Evolutionary conservation across 2,329 filamentous ascomycete species (phyloP), one percentile per base, ranked within the genome.

Genomic region (Trichoderma lentiforme): DNA sequence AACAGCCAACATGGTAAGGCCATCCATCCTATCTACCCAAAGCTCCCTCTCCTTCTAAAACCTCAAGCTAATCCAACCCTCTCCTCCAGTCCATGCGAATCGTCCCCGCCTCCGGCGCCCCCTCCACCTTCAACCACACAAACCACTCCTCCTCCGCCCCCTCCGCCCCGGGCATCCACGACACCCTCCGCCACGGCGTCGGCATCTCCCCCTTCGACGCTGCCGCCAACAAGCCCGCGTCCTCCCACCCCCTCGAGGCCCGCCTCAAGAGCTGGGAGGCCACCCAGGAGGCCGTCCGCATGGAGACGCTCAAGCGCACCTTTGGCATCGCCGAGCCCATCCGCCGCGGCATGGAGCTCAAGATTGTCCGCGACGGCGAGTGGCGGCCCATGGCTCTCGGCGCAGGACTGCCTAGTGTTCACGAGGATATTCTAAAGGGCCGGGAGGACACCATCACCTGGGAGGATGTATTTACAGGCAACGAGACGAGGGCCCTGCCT

Each of bases 311-410:
- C 78, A 91, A 94, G 75, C 92, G 94, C 76, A 91, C 93, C 61
- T 98, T 94, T 82, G 96, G 96, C 75, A 91, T 98, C 78, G 93
- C 93, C 30, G 96, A 98, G 88, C 96, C 96, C 3, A 90, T 98
- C 78, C 90, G 94, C 71, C 90, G 95, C 70, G 93, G 92, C 73
- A 98, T 99, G 96, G 96, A 99, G 86, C 87, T 97, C 81, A 93
- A 94, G 88, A 95, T 97, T 80, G 91, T 93, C 21, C 85, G 89
- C 74, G 90, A 92, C 73, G 92, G 93, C 75, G 90, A 93, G 82
- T 97, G 94, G 92, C 88, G 90, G 78, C 94, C 94, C 63, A 84
- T 89, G 77, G 90, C 89, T 60, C 84, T 97, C 71, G 89, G 91
- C 47, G 83, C 84, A 67, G 84, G 79, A 76, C 82, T 85, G 62